Evolutionary conservation across 73 alveolate species (phyloP), one percentile per base, ranked within the genome.

Genomic region (Uronychia binucleata): DNA sequence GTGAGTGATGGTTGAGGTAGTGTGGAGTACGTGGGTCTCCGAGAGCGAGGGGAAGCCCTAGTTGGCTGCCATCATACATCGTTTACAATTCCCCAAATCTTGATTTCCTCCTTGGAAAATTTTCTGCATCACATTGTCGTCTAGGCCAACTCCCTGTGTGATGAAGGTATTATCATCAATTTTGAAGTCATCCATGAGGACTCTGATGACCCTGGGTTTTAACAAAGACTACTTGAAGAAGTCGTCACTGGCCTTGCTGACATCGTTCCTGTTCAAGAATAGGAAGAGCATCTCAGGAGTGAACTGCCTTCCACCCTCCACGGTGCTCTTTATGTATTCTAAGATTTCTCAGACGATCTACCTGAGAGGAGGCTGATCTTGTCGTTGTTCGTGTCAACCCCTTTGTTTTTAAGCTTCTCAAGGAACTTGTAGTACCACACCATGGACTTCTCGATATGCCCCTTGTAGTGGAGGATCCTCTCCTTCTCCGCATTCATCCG

Each of bases 361-460:
- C 67, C 67, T 19, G 19, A 5, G 5, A 46, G 67, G 5, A 46
- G 19, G 19, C 19, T 46, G 67, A 46, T 19, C 5, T 46, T 11
- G n/a, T 46, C 67, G 19, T 46, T 46, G 67, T 46, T 75, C 59
- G 5, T 75, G 8, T 75, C 81, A 28, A 75, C 5, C 59, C 5
- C 30, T 8, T 26, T 25, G 58, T 28, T 25, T 75, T 26, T 25
- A 75, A 75, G 58, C 32, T 32, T 26, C 74, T 82, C 35, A 0
- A 82, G 58, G 25, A 82, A 13, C 34, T 74, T 82, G 74, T 82
- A 82, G 33, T 82, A 82, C 26, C 30, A 30, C 11, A 82, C 31
- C n/a, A 77, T 83, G 27, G 80, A 35, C 32, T 81, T 31, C 33
- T 28, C 76, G 0, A 81, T 74, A 13, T 59, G 58, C 26, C 59